These are phyloP conservation scores for Tilletia indica DNA, from an alignment of 1,284 basidiomycete species.

Conservation along the genomic window DNA sequence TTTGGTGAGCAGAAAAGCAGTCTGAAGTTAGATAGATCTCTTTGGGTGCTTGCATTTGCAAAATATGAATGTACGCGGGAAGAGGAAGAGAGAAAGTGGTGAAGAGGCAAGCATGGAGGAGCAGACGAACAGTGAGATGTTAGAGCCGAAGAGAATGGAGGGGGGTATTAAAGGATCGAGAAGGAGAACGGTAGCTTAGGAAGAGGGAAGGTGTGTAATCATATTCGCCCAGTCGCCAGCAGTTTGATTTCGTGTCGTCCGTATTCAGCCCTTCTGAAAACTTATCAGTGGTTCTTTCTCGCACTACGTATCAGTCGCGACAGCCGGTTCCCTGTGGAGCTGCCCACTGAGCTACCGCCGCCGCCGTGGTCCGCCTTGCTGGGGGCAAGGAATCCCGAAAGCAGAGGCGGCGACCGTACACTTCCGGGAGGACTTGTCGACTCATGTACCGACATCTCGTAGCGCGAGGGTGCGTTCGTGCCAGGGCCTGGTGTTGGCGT, in stretches of 20 bases:
- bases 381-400: background rate
- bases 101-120: conserved; percentile 1
- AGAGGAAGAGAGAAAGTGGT: background rate
- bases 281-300: background rate
- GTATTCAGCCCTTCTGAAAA: no score
- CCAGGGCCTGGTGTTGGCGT: background rate
- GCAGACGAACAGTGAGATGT: background rate
- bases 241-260: no score
- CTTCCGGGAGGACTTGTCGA: background rate
- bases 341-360: conserved; percentile 5
- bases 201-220: no score
- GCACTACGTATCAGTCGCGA: conserved; percentile 6
- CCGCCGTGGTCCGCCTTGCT: background rate
- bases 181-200: no score
- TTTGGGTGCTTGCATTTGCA: background rate
- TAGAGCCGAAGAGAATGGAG: background rate
- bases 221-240: background rate
- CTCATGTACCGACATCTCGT: conserved; percentile 14
- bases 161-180: background rate
- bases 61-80: background rate
- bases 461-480: background rate
- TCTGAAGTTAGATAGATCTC: no score
- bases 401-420: background rate
- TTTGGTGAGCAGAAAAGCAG: no score
- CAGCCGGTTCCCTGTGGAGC: conserved; percentile 7